A percentile compares a stretch with the other conserved stretches of the same genome.
Evolutionary conservation across 768 basidiomycete species (phyloP).

Genomic region (Trametes meyenii): DNA sequence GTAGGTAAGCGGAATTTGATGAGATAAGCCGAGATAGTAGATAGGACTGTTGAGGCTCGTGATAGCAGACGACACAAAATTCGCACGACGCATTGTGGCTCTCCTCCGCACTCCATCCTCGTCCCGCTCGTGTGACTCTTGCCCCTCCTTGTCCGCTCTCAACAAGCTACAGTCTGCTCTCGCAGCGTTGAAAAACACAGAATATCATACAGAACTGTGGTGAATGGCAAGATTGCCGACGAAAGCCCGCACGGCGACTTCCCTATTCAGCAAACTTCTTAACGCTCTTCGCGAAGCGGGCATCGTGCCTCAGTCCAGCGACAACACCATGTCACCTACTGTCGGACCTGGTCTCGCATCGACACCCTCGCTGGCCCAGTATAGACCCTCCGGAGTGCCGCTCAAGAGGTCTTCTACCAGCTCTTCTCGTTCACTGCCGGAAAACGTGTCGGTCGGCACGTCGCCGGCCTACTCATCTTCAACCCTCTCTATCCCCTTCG

Average conservation of each 20-base stretch:
- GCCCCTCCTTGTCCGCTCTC: neutral
- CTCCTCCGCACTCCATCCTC: neutral
- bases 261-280: slow-evolving; percentile 24
- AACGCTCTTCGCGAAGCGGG: slow-evolving; percentile 21
- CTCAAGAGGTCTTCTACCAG: slow-evolving; percentile 21
- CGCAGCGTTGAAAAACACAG: neutral
- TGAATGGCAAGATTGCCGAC: slow-evolving; percentile 21
- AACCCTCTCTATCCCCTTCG: slow-evolving; percentile 39
- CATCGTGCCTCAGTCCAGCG: slow-evolving; percentile 12
- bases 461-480: slow-evolving; percentile 36
- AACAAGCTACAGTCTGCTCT: neutral
- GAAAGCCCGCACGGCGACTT: slow-evolving; percentile 15
- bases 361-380: slow-evolving; percentile 11
- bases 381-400: slow-evolving; percentile 7
- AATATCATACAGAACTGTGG: neutral
- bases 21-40: neutral
- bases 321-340: slow-evolving; percentile 26
- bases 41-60: slow-evolving; percentile 9
- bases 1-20: neutral
- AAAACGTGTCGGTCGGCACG: slow-evolving; percentile 23
- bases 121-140: slow-evolving; percentile 26
- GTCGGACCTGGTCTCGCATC: slow-evolving; percentile 25
- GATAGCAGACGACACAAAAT: slow-evolving; percentile 3
- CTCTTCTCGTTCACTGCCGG: slow-evolving; percentile 20
- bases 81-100: slow-evolving; percentile 20